A percentile compares a stretch with the other conserved stretches of the same genome.
Conservation (phyloP, 2,329 filamentous ascomycete genomes). For the Cordyceps cateniannulata region DNA sequence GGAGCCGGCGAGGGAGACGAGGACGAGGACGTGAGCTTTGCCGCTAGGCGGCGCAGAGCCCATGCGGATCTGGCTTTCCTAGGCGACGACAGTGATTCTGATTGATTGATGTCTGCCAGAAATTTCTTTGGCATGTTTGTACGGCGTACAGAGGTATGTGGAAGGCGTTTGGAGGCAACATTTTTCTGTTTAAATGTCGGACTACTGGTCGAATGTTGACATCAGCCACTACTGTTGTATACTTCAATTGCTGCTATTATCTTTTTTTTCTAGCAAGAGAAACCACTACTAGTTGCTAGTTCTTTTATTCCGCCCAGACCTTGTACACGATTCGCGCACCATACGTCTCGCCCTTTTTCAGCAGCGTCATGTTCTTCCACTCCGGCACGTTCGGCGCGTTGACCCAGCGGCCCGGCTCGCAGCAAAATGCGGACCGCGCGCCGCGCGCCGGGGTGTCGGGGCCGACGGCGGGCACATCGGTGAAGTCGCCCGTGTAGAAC, state of each 20-base stretch:
- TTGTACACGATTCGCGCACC: conserved; percentile 78
- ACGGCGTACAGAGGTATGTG: neutral
- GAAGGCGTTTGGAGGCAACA: conserved; percentile 4
- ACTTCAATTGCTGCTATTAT: neutral
- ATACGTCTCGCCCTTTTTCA: conserved; percentile 81
- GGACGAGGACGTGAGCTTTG: conserved; percentile 28
- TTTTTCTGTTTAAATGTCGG: neutral
- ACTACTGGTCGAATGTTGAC: neutral
- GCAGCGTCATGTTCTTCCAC: conserved; percentile 70
- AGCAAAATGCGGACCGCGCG: conserved; percentile 73
- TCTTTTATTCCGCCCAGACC: conserved; percentile 63
- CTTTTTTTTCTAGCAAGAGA: neutral
- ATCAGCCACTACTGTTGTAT: neutral
- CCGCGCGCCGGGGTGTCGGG: conserved; percentile 56
- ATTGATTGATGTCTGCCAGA: conserved; percentile 23
- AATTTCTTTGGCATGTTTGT: neutral
- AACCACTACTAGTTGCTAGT: neutral
- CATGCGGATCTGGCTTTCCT: conserved; percentile 58
- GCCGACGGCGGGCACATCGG: conserved; percentile 63
- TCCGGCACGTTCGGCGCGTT: conserved; percentile 78
- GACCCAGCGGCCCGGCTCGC: conserved; percentile 86
- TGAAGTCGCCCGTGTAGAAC: conserved; percentile 87
- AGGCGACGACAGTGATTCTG: conserved; percentile 62
- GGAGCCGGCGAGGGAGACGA: conserved; percentile 22
- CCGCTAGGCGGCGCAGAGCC: conserved; percentile 40